These are phyloP conservation scores for Deakozyma indianensis DNA, from an alignment of 805 yeast genomes.

Conservation along the genomic window DNA sequence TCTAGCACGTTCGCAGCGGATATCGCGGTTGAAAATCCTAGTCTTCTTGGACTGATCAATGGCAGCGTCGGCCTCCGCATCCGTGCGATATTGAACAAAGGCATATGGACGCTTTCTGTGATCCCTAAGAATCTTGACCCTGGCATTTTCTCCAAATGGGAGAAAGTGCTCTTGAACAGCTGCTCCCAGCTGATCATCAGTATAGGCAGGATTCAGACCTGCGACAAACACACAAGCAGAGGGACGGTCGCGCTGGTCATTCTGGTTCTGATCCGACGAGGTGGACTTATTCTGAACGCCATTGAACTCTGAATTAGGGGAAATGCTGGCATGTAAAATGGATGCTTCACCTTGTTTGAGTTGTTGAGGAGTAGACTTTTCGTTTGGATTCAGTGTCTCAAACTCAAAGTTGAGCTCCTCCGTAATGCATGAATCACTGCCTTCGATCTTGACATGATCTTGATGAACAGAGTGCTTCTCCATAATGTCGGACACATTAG, in stretches of 20 bases:
- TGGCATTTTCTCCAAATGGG: constrained; percentile 54
- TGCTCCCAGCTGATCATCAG: constrained; percentile 58
- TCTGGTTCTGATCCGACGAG: too few species aligned
- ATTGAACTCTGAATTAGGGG: too few species aligned
- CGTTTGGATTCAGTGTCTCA: background rate
- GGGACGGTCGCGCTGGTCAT: constrained; percentile 54
- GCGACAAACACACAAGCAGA: constrained; percentile 85
- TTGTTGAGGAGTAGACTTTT: background rate
- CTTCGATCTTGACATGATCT: background rate
- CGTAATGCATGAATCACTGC: background rate
- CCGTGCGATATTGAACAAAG: constrained; percentile 71
- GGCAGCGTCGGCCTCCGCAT: constrained; percentile 55
- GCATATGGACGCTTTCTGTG: constrained; percentile 79
- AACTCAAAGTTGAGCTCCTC: background rate
- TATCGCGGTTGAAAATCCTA: constrained; percentile 52
- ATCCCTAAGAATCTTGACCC: constrained; percentile 76
- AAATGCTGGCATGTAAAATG: too few species aligned
- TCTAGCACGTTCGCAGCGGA: constrained; percentile 82
- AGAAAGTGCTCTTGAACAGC: constrained; percentile 57
- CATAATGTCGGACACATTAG: background rate
- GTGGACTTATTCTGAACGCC: too few species aligned
- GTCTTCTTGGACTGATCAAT: constrained; percentile 56
- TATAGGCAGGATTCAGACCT: constrained; percentile 45
- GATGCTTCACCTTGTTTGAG: too few species aligned
- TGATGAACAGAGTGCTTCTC: background rate